Conservation (phyloP, 2,329 filamentous ascomycete genomes). For the Trichoderma lentiforme region DNA sequence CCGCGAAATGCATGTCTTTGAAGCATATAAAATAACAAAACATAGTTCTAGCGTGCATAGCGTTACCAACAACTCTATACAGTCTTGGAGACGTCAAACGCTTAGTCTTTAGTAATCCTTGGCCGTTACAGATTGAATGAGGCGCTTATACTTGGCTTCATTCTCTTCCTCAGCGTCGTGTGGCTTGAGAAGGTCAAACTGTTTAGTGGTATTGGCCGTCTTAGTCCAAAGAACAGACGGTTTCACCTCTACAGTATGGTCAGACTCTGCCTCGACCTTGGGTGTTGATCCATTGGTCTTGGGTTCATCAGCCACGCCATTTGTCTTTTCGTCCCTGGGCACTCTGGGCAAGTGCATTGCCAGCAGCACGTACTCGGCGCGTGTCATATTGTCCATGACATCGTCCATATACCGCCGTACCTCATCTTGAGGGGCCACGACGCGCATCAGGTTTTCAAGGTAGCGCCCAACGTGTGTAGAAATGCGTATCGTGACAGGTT, state of each 20-base stretch:
- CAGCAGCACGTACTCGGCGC: conserved; percentile 63
- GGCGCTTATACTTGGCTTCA: conserved; percentile 35
- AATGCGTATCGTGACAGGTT: conserved; percentile 66
- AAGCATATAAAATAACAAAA: conserved; percentile 13
- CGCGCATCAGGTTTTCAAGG: conserved; percentile 58
- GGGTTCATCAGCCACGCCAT: conserved; percentile 28
- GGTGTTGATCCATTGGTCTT: conserved; percentile 32
- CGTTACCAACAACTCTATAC: conserved; percentile 8
- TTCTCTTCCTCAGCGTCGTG: conserved; percentile 36
- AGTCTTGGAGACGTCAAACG: neutral
- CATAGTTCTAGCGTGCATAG: conserved; percentile 12
- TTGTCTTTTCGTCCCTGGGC: conserved; percentile 29
- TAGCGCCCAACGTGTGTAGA: conserved; percentile 52
- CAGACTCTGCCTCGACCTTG: conserved; percentile 28
- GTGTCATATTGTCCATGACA: conserved; percentile 65
- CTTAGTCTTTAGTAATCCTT: conserved; percentile 29
- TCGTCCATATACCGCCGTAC: conserved; percentile 67
- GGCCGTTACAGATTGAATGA: conserved; percentile 37
- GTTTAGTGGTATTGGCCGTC: conserved; percentile 12
- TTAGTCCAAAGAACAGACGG: conserved; percentile 38
- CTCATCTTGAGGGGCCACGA: conserved; percentile 61
- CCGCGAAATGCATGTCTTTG: conserved; percentile 15
- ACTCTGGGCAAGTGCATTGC: conserved; percentile 61
- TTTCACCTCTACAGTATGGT: conserved; percentile 25
- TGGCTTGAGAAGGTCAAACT: conserved; percentile 24